These are phyloP conservation scores for Centrapalus pauciflorus DNA, from an alignment of 129 eudicot genomes.

Conservation along the genomic window DNA sequence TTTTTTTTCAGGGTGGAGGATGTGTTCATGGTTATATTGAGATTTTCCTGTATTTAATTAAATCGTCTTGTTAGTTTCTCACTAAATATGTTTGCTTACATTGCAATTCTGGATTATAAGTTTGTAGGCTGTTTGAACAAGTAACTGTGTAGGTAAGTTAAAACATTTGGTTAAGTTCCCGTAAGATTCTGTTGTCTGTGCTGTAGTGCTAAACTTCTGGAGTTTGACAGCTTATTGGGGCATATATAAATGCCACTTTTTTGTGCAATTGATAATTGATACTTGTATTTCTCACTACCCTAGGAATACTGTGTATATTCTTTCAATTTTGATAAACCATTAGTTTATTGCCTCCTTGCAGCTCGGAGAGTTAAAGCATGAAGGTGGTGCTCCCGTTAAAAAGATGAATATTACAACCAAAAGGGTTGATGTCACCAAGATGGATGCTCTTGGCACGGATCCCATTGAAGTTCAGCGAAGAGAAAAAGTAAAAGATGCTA, in stretches of 20 bases:
- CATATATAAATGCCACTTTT: background rate
- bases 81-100: background rate
- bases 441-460: constrained; percentile 32
- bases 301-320: background rate
- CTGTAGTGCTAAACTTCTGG: background rate
- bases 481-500: constrained; percentile 92
- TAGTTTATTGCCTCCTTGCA: constrained; percentile 19
- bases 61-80: background rate
- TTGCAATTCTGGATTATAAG: constrained; percentile 2
- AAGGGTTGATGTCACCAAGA: constrained; percentile 25
- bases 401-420: constrained; percentile 22
- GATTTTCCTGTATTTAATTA: background rate
- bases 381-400: constrained; percentile 26
- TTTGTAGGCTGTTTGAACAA: background rate
- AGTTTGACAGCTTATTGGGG: constrained; percentile 1
- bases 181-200: background rate
- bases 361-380: constrained; percentile 40
- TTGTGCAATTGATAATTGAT: background rate
- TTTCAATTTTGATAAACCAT: background rate
- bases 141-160: background rate
- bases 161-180: background rate
- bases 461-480: constrained; percentile 64
- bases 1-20: background rate
- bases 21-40: background rate
- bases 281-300: background rate